A percentile compares a stretch with the other conserved stretches of the same genome.
Conservation (phyloP, 1,284 basidiomycete species). For the Cryptococcus hybrid region DNA sequence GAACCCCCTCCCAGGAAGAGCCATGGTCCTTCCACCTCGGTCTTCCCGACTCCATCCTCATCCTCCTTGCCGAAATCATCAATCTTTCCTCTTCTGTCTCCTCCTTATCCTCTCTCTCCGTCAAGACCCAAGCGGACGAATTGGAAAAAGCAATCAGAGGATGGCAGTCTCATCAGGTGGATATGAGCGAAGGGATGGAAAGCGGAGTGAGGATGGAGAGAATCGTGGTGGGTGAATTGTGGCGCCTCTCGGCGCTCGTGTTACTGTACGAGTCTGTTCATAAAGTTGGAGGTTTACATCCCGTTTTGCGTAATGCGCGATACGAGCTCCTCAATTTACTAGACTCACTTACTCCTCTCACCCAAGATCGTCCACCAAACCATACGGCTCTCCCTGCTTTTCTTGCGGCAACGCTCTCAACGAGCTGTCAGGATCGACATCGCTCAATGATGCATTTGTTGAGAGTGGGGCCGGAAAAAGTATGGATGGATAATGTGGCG, state of each 20-base stretch:
- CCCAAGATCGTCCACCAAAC: slow-evolving; percentile 26
- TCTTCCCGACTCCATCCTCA: slow-evolving; percentile 28
- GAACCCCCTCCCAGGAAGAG: slow-evolving; percentile 1
- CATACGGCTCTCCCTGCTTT: slow-evolving; percentile 31
- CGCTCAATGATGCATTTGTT: slow-evolving; percentile 21
- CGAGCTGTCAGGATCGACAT: slow-evolving; percentile 22
- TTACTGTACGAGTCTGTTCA: slow-evolving; percentile 29
- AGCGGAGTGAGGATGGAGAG: not conserved
- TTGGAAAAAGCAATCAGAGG: slow-evolving; percentile 18
- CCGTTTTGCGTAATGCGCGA: slow-evolving; percentile 21
- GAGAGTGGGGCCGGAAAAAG: slow-evolving; percentile 25
- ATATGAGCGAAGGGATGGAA: not conserved
- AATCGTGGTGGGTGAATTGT: not conserved
- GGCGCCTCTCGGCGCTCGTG: slow-evolving; percentile 17
- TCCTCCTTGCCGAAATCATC: slow-evolving; percentile 29
- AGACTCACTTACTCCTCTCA: slow-evolving; percentile 21
- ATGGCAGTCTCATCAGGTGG: slow-evolving; percentile 14
- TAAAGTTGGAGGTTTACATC: slow-evolving; percentile 27
- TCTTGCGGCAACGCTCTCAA: slow-evolving; percentile 21
- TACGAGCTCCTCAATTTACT: slow-evolving; percentile 24
- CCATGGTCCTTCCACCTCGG: slow-evolving; percentile 30
- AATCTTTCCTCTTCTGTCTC: slow-evolving; percentile 28
- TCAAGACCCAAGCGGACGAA: slow-evolving; percentile 24
- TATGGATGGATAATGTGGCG: slow-evolving; percentile 33
- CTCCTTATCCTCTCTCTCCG: slow-evolving; percentile 1